Base-by-base conservation (phyloP, 495 filamentous ascomycete species). In the Penicillium samsonianum region DNA sequence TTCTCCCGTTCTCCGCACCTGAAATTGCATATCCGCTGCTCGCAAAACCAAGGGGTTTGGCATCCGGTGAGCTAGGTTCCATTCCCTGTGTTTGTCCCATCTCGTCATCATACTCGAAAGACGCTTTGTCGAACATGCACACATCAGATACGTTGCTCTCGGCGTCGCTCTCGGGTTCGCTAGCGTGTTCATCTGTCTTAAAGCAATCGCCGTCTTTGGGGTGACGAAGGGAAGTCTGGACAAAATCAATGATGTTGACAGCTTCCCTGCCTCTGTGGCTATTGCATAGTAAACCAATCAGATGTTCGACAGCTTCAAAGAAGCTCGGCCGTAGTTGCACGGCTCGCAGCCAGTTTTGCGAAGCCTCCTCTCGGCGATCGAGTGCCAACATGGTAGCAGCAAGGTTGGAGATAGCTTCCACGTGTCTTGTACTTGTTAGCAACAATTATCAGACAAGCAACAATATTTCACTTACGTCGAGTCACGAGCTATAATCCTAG, bases 301-400 rank as follows among this genome's bases (percentile, higher is more conserved):
- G 81, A 78, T 98, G 94, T 69, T 99, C 94, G 16, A 95, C 92
- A 14, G 94, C 95, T 76, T 99, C 94, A 59, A 99, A 90, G 73
- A 94, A 96, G 69, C 86, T 91, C 2, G 94, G 94, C 4, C 90
- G 85, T 42, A 89, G 76, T 62, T 85, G 90, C 31, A 99, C 86
- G 16, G 91, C 90, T 50, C 83, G 85, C 48, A 87, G 72, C 95
- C 94, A 99, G 68, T 95, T 81, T 51, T 86, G 79, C 68, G 95
- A 86, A 16, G 94, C 94, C 57, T 99, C 92, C 44, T 90, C 84
- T 28, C 86, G 86, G 48, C 87, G 84, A 63, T 92, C 86, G 16
- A 97, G 74, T 19, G 91, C 90, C 55, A 97, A 84, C 11, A 96
- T 73, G 4, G 93, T 92, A 20, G 92, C 92, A 8, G 93, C 94